These are phyloP conservation scores for Ambrosia hybrid DNA, from an alignment of 140 eudicot genomes.

Conservation along the genomic window DNA sequence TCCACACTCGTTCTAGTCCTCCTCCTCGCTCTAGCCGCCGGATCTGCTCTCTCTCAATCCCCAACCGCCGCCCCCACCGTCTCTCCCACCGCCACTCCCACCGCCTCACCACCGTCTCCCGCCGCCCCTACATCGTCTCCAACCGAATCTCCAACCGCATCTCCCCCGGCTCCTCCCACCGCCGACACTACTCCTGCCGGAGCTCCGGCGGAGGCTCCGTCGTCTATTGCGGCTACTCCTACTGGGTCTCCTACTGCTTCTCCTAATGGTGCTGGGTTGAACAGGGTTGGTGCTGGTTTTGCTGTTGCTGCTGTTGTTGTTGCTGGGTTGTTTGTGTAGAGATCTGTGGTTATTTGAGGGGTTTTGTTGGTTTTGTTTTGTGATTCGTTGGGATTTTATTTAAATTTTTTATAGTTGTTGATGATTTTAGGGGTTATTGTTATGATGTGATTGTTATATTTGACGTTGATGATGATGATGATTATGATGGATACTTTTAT, in stretches of 20 bases:
- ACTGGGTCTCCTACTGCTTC: slow-evolving; percentile 22
- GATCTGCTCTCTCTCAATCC: slow-evolving; percentile 60
- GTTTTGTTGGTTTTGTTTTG: slow-evolving; percentile 18
- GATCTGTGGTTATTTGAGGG: slow-evolving; percentile 11
- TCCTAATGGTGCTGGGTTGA: slow-evolving; percentile 27
- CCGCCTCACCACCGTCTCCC: slow-evolving; percentile 33
- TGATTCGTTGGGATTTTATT: slow-evolving; percentile 17
- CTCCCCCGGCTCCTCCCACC: slow-evolving; percentile 47
- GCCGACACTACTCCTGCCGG: slow-evolving; percentile 22
- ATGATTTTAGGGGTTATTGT: slow-evolving; percentile 14
- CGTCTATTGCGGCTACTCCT: slow-evolving; percentile 28
- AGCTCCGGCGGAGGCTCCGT: slow-evolving; percentile 11
- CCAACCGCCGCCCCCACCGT: slow-evolving; percentile 53
- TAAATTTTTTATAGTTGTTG: slow-evolving; percentile 16
- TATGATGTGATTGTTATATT: slow-evolving; percentile 18
- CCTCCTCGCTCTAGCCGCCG: slow-evolving; percentile 45
- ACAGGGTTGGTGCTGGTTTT: slow-evolving; percentile 37
- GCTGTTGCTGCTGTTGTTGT: slow-evolving; percentile 7
- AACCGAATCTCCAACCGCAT: slow-evolving; percentile 26
- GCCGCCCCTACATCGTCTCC: slow-evolving; percentile 38
- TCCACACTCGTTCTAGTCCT: slow-evolving; percentile 31
- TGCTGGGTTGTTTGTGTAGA: slow-evolving; percentile 39
- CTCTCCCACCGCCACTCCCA: slow-evolving; percentile 42
- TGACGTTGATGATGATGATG: slow-evolving; percentile 14
- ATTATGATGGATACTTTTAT: slow-evolving; percentile 8